Evolutionary conservation across 2,329 filamentous ascomycete species (phyloP), one percentile per base, ranked within the genome.

Genomic region (Aspergillus sclerotialis): DNA sequence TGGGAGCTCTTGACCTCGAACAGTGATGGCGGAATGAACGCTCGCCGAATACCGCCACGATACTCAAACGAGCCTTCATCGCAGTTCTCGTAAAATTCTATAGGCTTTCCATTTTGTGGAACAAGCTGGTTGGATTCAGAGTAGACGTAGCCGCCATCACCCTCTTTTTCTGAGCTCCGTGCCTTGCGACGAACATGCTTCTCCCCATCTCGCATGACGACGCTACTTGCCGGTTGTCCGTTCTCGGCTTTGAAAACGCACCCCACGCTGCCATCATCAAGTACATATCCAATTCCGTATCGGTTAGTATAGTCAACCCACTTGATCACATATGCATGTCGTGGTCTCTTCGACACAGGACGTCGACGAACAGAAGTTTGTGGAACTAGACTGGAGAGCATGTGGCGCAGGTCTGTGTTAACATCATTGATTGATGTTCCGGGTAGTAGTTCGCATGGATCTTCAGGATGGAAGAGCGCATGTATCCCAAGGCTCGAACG

Each of bases 301-400:
- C 67, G 63, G 38, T 69, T 69, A 6, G 68, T 69, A 43, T 72
- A 72, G 42, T 72, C 68, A 13, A 72, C 68, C 68, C 68, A 72
- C 52, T 71, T 72, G 31, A 70, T 65, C 4, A 72, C 68, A 37
- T 69, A 65, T 2, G 66, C 52, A 34, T 69, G 65, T 2, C 58
- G 59, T 19, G 53, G 44, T 17, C 52, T 49, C 26, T 51, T 44
- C 6, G 49, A 36, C 2, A 48, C 46, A 12, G 47, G 43, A n/a
- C 56, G 50, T 23, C 60, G 52, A 17, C 57, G 55, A 21, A 42
- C 45, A n/a, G 54, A 41, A 3, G 54, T 49, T 19, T 53, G 45
- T n/a, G 50, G 56, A 5, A 52, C 44, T 39, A 65, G 43, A 25
- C 58, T 60, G 15, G 55, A 48, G 10, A 65, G 43, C 54, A 65